Evolutionary conservation across 352 stramenopile genomes (phyloP).

Genomic region (Globisporangium camurandrum): DNA sequence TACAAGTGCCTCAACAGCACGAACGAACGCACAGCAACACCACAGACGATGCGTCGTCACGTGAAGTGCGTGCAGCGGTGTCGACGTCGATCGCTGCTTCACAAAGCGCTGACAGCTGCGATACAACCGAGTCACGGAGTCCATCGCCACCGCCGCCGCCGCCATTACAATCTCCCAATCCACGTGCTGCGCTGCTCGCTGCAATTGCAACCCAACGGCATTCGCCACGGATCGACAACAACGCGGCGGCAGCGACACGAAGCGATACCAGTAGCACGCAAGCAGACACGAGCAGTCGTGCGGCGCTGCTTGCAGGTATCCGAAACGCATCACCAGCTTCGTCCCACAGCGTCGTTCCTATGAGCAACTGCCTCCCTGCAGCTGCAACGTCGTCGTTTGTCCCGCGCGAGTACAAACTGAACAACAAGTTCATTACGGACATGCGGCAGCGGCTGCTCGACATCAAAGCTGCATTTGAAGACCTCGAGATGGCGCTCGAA

Average conservation of each 20-base stretch:
- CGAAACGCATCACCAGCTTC: not conserved
- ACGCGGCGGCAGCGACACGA: too few species aligned
- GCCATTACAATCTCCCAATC: conserved; percentile 1
- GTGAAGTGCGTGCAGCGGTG: conserved; percentile 8
- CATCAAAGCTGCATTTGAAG: conserved; percentile 49
- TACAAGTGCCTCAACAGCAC: conserved; percentile 3
- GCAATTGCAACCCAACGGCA: conserved; percentile 9
- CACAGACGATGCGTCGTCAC: not conserved
- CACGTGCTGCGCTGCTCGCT: conserved; percentile 11
- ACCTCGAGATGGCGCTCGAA: conserved; percentile 60
- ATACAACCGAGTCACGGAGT: not conserved
- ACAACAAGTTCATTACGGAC: conserved; percentile 46
- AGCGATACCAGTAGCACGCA: not conserved
- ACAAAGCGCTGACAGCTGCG: not conserved
- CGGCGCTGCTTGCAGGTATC: conserved; percentile 28
- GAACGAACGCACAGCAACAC: not conserved
- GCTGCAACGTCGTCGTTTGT: conserved; percentile 15
- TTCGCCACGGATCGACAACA: not conserved
- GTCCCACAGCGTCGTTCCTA: not conserved
- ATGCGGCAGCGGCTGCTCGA: conserved; percentile 39
- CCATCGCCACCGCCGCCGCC: not conserved
- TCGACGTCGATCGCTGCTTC: conserved; percentile 3
- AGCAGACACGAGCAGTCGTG: conserved; percentile 13
- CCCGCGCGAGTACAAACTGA: conserved; percentile 37
- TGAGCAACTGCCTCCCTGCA: not conserved